Conservation (phyloP, 2,329 filamentous ascomycete species). For the Phyllosticta citrichinensis region DNA sequence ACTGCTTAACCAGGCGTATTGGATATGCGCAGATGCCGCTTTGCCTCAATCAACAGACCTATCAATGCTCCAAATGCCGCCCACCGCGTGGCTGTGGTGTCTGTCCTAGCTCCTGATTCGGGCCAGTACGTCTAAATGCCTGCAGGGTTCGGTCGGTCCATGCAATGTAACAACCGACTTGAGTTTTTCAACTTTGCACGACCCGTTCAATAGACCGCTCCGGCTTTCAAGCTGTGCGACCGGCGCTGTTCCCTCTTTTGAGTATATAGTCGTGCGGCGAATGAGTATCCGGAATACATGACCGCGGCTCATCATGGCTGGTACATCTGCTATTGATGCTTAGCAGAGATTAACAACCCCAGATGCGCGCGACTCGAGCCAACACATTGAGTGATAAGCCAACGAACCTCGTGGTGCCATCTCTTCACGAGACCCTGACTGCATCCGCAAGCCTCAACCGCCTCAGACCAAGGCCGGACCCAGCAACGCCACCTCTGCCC, state of each 20-base stretch:
- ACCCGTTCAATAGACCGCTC: background rate
- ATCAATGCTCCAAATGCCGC: background rate
- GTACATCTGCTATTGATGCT: background rate
- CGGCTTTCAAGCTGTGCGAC: background rate
- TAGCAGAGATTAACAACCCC: background rate
- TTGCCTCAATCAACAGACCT: background rate
- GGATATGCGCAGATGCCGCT: background rate
- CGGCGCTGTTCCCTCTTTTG: background rate
- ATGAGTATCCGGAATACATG: background rate
- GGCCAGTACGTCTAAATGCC: background rate
- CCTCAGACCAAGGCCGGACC: slow-evolving; percentile 1
- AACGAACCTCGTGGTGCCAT: background rate
- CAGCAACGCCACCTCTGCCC: background rate
- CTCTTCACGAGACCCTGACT: slow-evolving; percentile 3
- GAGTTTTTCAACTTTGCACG: background rate
- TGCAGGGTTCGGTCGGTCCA: background rate
- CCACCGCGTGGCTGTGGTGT: background rate
- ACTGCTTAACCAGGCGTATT: too few species aligned
- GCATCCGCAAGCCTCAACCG: slow-evolving; percentile 8
- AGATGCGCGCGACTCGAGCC: background rate
- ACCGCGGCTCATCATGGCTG: background rate
- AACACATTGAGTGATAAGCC: background rate
- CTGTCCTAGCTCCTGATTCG: background rate
- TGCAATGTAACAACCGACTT: background rate
- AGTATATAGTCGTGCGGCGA: background rate